Evolutionary conservation across 192 early-diverging fungal species (phyloP).

Genomic region (Coemansia umbellata): DNA sequence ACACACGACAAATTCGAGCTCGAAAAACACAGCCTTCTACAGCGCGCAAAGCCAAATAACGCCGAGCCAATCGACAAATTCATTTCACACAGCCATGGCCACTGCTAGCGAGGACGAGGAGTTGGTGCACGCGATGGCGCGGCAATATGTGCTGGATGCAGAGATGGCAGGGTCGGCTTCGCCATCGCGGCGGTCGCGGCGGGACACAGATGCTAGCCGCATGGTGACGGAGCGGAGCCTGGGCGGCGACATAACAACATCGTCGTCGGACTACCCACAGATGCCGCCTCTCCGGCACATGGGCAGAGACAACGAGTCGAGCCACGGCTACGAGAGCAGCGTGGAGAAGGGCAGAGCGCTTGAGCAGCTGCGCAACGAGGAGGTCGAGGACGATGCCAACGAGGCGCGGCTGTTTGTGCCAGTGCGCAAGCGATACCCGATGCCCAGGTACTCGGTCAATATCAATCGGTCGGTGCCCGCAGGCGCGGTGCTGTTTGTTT

Average conservation of each 20-base stretch:
- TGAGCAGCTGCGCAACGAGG: constrained; percentile 35
- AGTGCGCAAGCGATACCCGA: constrained; percentile 29
- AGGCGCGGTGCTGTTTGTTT: constrained; percentile 38
- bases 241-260: constrained; percentile 3
- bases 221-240: constrained; percentile 7
- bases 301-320: constrained; percentile 16
- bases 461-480: constrained; percentile 17
- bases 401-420: constrained; percentile 46
- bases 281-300: background rate
- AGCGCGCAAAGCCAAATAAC: constrained; percentile 24
- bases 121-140: constrained; percentile 31
- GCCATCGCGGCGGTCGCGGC: constrained; percentile 31
- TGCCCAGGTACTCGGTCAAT: constrained; percentile 27
- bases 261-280: constrained; percentile 19
- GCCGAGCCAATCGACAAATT: constrained; percentile 1
- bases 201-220: constrained; percentile 23
- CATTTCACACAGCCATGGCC: constrained; percentile 31
- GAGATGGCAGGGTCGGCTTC: constrained; percentile 39
- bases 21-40: constrained; percentile 40
- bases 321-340: background rate
- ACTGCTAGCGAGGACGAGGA: constrained; percentile 15
- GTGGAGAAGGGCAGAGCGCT: constrained; percentile 2
- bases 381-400: constrained; percentile 47
- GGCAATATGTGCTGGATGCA: constrained; percentile 41
- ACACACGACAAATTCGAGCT: constrained; percentile 1